Conservation (phyloP, 2,329 filamentous ascomycete species). For the Daldinia eschscholtzii region DNA sequence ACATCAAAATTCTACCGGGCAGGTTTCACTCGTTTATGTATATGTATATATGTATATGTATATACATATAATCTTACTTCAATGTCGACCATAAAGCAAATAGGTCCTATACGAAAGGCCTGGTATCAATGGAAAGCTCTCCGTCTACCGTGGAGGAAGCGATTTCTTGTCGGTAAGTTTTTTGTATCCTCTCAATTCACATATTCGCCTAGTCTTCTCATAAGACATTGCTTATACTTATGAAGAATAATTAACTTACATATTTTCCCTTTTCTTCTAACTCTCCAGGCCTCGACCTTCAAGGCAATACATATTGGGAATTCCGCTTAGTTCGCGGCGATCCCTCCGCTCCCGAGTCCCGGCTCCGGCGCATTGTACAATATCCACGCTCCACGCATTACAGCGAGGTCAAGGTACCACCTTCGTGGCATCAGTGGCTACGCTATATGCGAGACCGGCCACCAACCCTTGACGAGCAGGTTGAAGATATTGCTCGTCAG, state of each 20-base stretch:
- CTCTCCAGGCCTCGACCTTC: conserved; percentile 69
- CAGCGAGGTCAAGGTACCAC: conserved; percentile 68
- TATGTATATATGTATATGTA: conserved; percentile 10
- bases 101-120: conserved; percentile 56
- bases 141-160: conserved; percentile 73
- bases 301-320: conserved; percentile 78
- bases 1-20: not conserved
- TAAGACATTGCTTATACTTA: not conserved
- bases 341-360: conserved; percentile 48
- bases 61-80: conserved; percentile 25
- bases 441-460: conserved; percentile 68
- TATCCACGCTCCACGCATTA: conserved; percentile 68
- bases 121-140: conserved; percentile 75
- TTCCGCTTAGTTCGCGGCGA: conserved; percentile 66
- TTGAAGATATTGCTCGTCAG: conserved; percentile 65
- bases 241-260: conserved; percentile 11
- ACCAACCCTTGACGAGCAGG: conserved; percentile 70
- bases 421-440: conserved; percentile 78
- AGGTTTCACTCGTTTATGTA: not conserved
- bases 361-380: conserved; percentile 72
- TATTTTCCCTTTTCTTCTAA: not conserved
- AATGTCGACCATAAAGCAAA: conserved; percentile 49
- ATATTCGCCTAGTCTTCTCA: not conserved
- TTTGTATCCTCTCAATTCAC: conserved; percentile 16
- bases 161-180: conserved; percentile 70